Evolutionary conservation across 768 basidiomycete species (phyloP).

Genomic region (Pisolithus marmoratus): DNA sequence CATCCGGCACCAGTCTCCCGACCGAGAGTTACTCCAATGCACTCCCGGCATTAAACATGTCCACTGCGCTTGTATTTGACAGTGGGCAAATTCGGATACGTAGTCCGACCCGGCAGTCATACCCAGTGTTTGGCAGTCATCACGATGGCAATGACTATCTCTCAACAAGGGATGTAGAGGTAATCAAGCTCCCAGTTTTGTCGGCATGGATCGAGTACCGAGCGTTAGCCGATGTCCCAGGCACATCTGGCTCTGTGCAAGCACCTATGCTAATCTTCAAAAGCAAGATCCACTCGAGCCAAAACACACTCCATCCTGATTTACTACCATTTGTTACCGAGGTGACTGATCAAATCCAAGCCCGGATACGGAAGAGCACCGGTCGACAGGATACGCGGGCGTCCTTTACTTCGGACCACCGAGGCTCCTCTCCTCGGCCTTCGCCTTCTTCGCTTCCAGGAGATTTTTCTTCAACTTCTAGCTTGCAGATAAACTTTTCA

Average conservation of each 20-base stretch:
- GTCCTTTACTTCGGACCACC: slow-evolving; percentile 8
- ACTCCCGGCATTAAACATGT: slow-evolving; percentile 53
- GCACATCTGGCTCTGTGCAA: slow-evolving; percentile 26
- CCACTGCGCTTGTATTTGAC: slow-evolving; percentile 66
- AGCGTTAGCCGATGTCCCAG: slow-evolving; percentile 41
- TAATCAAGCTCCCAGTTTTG: slow-evolving; percentile 68
- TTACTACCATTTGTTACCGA: slow-evolving; percentile 83
- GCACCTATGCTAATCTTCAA: slow-evolving; percentile 75
- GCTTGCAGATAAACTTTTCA: slow-evolving; percentile 76
- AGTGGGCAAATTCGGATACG: slow-evolving; percentile 82
- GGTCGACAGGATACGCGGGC: slow-evolving; percentile 24
- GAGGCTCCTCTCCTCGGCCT: slow-evolving; percentile 2
- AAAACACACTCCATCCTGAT: slow-evolving; percentile 76
- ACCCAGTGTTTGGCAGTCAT: slow-evolving; percentile 28
- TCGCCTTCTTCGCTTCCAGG: slow-evolving; percentile 14
- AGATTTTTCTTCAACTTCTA: slow-evolving; percentile 27
- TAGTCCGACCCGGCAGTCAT: slow-evolving; percentile 41
- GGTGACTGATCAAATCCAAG: slow-evolving; percentile 63
- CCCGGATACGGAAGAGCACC: slow-evolving; percentile 51
- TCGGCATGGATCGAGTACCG: slow-evolving; percentile 84
- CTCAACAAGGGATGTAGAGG: slow-evolving; percentile 45
- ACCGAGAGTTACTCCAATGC: slow-evolving; percentile 13
- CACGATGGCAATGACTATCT: slow-evolving; percentile 45
- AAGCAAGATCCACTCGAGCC: slow-evolving; percentile 82
- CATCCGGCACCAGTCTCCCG: slow-evolving; percentile 3